Conservation (phyloP, 345 rosid species). For the Lepidium aucheri region DNA sequence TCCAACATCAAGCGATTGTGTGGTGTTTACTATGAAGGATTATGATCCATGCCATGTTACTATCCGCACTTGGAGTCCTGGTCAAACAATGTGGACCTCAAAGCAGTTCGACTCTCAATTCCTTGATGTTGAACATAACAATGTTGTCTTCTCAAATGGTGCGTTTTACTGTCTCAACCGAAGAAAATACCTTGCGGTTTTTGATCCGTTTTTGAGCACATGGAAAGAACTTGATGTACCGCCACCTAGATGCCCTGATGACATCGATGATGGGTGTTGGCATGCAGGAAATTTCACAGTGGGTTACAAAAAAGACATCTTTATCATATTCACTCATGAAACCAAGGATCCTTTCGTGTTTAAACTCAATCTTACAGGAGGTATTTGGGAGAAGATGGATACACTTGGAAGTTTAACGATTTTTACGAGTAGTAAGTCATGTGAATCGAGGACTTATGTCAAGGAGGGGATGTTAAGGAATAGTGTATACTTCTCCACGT, state of each 20-base stretch:
- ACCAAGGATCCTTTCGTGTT: slow-evolving; percentile 9
- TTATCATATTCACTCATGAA: slow-evolving; percentile 1
- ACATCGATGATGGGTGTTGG: neutral
- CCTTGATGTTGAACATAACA: slow-evolving; percentile 3
- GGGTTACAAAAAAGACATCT: slow-evolving; percentile 7
- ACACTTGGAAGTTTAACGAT: slow-evolving; percentile 8
- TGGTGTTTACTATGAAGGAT: slow-evolving; percentile 51
- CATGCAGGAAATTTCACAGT: slow-evolving; percentile 6
- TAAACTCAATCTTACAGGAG: slow-evolving; percentile 1
- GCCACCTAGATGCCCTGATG: neutral
- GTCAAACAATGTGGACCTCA: slow-evolving; percentile 45
- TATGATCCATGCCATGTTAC: slow-evolving; percentile 48
- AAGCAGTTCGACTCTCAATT: slow-evolving; percentile 13
- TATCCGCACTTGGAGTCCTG: slow-evolving; percentile 55
- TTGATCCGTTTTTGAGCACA: slow-evolving; percentile 12
- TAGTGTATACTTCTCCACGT: slow-evolving; percentile 12
- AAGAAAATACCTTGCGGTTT: neutral
- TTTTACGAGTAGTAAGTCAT: slow-evolving; percentile 9
- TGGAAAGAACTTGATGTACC: slow-evolving; percentile 7
- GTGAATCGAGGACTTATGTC: slow-evolving; percentile 22
- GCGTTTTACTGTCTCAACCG: slow-evolving; percentile 19
- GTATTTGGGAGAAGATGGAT: slow-evolving; percentile 13
- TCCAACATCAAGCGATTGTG: slow-evolving; percentile 47
- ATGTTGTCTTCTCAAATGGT: slow-evolving; percentile 17
- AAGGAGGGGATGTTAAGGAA: neutral